Evolutionary conservation across 2,329 filamentous ascomycete species (phyloP).

Genomic region (Claviceps sorghi): DNA sequence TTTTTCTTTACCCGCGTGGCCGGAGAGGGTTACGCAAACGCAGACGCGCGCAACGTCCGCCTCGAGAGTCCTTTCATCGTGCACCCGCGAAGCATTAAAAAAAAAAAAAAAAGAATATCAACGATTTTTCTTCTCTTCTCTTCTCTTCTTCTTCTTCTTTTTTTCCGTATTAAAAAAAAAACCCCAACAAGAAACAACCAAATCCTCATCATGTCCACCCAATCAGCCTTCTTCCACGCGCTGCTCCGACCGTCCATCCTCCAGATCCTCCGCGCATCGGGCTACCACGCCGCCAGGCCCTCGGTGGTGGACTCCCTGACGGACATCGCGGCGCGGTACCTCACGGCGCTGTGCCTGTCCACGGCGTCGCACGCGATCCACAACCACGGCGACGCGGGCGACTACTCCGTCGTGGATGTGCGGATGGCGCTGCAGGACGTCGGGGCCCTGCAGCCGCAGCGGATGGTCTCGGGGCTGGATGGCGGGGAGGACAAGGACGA

Average conservation of each 20-base stretch:
- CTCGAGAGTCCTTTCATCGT: neutral
- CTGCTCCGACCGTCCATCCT: conserved; percentile 77
- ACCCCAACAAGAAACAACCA: neutral
- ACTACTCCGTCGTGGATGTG: conserved; percentile 52
- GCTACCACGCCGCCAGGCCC: conserved; percentile 71
- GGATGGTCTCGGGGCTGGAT: conserved; percentile 48
- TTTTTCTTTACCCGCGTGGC: neutral
- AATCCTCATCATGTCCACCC: conserved; percentile 26
- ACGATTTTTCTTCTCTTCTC: too few relatives aligned
- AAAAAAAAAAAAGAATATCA: neutral
- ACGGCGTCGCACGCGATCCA: conserved; percentile 58
- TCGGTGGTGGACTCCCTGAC: conserved; percentile 78
- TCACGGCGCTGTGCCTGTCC: conserved; percentile 57
- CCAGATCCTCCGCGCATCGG: conserved; percentile 80
- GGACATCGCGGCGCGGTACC: conserved; percentile 70
- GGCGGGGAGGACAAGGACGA: conserved; percentile 44
- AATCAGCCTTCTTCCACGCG: conserved; percentile 46
- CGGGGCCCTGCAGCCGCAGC: conserved; percentile 57
- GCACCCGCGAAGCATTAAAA: neutral
- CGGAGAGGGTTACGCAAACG: neutral
- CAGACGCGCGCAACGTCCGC: neutral
- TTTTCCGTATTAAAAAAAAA: too few relatives aligned
- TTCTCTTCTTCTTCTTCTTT: too few relatives aligned
- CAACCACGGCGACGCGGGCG: conserved; percentile 43
- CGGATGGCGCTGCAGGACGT: conserved; percentile 73